Base-by-base conservation (phyloP, 805 yeast genomes). In the Lachancea waltii region DNA sequence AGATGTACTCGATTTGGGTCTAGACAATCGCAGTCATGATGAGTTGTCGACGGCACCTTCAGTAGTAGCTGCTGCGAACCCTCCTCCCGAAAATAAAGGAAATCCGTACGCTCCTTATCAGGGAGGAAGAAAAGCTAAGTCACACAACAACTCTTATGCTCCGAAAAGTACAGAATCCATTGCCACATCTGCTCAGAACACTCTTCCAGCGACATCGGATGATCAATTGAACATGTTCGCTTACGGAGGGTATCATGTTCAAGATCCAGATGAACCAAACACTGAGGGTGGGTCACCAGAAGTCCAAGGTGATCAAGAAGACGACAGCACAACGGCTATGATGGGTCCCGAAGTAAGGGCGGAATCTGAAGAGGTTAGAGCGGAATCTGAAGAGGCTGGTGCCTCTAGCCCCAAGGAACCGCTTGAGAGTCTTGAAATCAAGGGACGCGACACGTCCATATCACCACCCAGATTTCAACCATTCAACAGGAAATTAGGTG, bases 211-310 rank as follows among this genome's bases (percentile, higher is more conserved):
- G 4, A 7, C n/a, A 24, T n/a, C 31, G 26, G 7, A 27, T 9
- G 37, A 26, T 19, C 39, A 42, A 19, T 9, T 35, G 7, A 13
- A 35, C 15, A 35, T 39, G 43, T 42, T 32, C 25, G 24, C 41
- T 1, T 42, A 38, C 26, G 46, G 46, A 3, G 41, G 43, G 7
- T 42, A 42, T 29, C 32, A 36, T n/a, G 30, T 23, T 10, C 17
- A 13, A 20, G 35, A 26, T n/a, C n/a, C n/a, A n/a, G n/a, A n/a
- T n/a, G n/a, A n/a, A n/a, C n/a, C n/a, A n/a, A n/a, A n/a, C n/a
- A n/a, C n/a, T n/a, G n/a, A n/a, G n/a, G n/a, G n/a, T n/a, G n/a
- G n/a, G n/a, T n/a, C 24, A 13, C 11, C 15, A 8, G 33, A 30
- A n/a, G 9, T 18, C 7, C 19, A 22, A 13, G 19, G 18, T 11